Percentiles rank a stretch among this genome's conserved stretches.
These are phyloP conservation scores for Venturia nashicola DNA, from an alignment of 2,329 filamentous ascomycete genomes.

Conservation along the genomic window DNA sequence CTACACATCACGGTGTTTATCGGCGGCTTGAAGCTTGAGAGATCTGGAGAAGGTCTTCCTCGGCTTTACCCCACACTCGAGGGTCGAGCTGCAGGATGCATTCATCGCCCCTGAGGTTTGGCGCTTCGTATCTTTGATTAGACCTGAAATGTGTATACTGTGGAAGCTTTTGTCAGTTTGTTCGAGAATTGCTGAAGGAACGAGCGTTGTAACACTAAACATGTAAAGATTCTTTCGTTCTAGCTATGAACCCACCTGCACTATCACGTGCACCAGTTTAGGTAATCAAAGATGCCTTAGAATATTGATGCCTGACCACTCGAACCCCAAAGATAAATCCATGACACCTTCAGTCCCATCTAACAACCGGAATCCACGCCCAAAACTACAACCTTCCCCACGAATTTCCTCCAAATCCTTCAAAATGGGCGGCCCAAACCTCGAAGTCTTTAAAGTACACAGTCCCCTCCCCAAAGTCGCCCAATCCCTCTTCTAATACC, in stretches of 20 bases:
- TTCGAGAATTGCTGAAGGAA: too few species aligned
- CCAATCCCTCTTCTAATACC: slow-evolving; percentile 7
- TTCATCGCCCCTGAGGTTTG: neutral
- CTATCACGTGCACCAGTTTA: too few species aligned
- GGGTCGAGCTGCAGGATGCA: neutral
- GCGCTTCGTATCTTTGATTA: neutral
- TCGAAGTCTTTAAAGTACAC: slow-evolving; percentile 85
- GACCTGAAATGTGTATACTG: neutral
- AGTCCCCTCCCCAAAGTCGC: too few species aligned
- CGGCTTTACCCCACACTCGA: neutral
- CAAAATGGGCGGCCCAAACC: slow-evolving; percentile 69
- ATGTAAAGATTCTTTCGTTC: too few species aligned
- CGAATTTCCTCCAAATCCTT: slow-evolving; percentile 8
- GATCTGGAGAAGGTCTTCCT: neutral
- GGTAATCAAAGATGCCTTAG: neutral
- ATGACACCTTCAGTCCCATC: neutral
- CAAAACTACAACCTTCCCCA: neutral
- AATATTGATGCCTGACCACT: neutral
- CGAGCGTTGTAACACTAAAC: too few species aligned
- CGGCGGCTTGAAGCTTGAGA: neutral
- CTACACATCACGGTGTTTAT: neutral
- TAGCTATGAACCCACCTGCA: too few species aligned
- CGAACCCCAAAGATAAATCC: neutral
- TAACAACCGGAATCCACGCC: neutral
- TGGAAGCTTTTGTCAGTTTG: too few species aligned